A percentile compares a stretch with the other conserved stretches of the same genome.
These are phyloP conservation scores for Solanum dulcamara DNA, from an alignment of 257 asterid genomes.

Conservation along the genomic window DNA sequence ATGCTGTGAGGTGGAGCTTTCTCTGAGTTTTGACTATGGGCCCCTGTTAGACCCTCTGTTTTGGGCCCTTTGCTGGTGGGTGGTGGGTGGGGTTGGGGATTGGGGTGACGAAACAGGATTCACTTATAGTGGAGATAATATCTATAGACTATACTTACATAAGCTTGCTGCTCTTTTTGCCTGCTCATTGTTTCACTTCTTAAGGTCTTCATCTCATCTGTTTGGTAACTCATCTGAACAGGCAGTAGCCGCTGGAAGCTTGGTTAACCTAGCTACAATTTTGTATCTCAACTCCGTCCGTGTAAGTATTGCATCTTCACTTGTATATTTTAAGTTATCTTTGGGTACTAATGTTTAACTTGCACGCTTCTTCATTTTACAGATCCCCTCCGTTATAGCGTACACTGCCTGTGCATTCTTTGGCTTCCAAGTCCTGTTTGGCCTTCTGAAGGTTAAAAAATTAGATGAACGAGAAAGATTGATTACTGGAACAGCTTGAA, in stretches of 20 bases:
- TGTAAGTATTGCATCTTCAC: constrained; percentile 28
- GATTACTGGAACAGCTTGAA: constrained; percentile 85
- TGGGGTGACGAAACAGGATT: background rate
- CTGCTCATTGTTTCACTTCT: background rate
- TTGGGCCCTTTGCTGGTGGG: background rate
- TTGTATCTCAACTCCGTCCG: constrained; percentile 58
- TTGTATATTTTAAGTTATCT: background rate
- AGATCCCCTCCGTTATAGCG: constrained; percentile 73
- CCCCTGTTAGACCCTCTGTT: background rate
- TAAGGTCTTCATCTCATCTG: background rate
- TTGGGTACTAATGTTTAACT: background rate
- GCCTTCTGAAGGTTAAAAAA: constrained; percentile 62
- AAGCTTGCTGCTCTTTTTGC: background rate
- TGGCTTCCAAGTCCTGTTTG: constrained; percentile 71
- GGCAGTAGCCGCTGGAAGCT: constrained; percentile 99
- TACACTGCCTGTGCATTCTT: constrained; percentile 55
- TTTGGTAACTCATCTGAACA: constrained; percentile 19
- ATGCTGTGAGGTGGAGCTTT: background rate
- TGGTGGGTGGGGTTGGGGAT: background rate
- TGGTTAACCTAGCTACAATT: constrained; percentile 82
- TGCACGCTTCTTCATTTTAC: constrained; percentile 4
- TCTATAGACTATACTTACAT: background rate
- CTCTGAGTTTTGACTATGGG: background rate
- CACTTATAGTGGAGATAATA: background rate
- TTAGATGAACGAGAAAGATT: constrained; percentile 76